A percentile compares a stretch with the other conserved stretches of the same genome.
Evolutionary conservation across 73 alveolate species (phyloP).

Genomic region (Paramecium sexaurelia): DNA sequence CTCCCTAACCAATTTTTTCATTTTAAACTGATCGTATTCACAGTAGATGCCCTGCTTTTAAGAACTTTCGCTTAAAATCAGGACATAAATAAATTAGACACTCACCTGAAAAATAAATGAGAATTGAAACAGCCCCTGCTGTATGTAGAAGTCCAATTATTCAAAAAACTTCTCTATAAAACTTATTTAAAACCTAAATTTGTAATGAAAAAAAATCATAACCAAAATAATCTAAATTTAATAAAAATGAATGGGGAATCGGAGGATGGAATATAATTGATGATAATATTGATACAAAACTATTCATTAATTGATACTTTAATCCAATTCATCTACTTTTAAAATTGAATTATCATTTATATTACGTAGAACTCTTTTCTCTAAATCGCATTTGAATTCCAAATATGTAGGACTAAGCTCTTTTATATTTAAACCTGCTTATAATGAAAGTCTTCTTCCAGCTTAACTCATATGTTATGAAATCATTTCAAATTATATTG

Average conservation of each 20-base stretch:
- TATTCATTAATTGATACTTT: neutral
- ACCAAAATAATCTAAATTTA: neutral
- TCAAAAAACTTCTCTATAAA: neutral
- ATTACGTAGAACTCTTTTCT: neutral
- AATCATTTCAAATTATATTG: neutral
- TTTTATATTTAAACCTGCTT: neutral
- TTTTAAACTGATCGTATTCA: constrained; percentile 40
- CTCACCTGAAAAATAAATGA: neutral
- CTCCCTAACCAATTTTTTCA: neutral
- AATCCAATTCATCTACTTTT: constrained; percentile 27
- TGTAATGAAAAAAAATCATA: neutral
- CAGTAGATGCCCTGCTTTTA: constrained; percentile 31
- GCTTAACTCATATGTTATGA: neutral
- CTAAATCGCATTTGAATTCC: neutral
- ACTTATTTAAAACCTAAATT: neutral
- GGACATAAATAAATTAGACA: neutral
- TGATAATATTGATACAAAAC: constrained; percentile 30
- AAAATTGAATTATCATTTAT: neutral
- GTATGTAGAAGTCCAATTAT: neutral
- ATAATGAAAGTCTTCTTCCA: constrained; percentile 5
- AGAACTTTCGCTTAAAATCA: neutral
- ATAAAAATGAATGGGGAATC: neutral
- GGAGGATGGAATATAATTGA: constrained; percentile 38
- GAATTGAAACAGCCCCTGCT: constrained; percentile 7
- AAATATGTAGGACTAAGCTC: neutral